phyloP scores from a whole-genome alignment of 2,329 filamentous ascomycete species.

The Dactylellina leptospora region DNA sequence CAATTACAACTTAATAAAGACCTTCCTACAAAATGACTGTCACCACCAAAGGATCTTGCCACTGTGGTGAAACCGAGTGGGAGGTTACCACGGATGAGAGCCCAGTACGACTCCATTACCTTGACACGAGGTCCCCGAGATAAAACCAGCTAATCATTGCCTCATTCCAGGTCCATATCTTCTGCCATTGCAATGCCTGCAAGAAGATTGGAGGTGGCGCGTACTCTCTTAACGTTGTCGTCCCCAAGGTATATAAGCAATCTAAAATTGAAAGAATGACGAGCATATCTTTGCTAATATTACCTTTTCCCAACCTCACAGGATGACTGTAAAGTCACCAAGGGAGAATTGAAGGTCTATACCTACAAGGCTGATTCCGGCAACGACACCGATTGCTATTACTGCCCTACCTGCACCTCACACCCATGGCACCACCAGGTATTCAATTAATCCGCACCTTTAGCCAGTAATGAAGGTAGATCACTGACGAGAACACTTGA shows the following conservation, averaged over 20 bases:
- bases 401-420: constrained; percentile 47
- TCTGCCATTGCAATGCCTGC: constrained; percentile 52
- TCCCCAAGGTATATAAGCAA: constrained; percentile 28
- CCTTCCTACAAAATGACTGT: constrained; percentile 17
- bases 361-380: constrained; percentile 51
- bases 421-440: constrained; percentile 53
- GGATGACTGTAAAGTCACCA: constrained; percentile 36
- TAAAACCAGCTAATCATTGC: background rate
- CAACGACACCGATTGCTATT: constrained; percentile 47
- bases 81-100: constrained; percentile 20
- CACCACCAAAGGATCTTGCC: constrained; percentile 32
- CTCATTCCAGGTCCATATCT: constrained; percentile 29
- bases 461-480: no score
- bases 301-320: constrained; percentile 2
- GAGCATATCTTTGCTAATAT: no score
- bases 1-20: background rate
- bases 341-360: constrained; percentile 32
- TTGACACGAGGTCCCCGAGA: background rate
- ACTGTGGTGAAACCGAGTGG: constrained; percentile 40
- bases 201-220: constrained; percentile 34
- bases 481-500: background rate
- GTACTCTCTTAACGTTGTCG: constrained; percentile 44
- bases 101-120: background rate
- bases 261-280: no score
- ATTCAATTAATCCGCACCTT: background rate